phyloP scores from a whole-genome alignment of 202 grass and related monocot genomes.

The Schoenoplectus tabernaemontani region DNA sequence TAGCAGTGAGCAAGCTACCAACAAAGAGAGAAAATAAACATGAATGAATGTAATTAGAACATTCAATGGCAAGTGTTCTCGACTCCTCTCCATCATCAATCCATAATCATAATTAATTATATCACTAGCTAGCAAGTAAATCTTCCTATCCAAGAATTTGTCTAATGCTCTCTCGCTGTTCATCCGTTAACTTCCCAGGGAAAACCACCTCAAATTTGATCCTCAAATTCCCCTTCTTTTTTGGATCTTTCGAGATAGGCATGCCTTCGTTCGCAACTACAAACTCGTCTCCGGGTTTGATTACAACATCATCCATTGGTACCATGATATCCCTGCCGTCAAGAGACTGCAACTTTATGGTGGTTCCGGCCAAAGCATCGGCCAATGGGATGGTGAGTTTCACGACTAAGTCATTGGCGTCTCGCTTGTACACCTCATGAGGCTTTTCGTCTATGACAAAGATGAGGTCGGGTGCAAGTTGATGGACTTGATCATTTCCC shows the following conservation, averaged over 20 bases:
- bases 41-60: not conserved
- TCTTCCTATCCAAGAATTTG: slow-evolving; percentile 18
- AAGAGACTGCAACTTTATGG: slow-evolving; percentile 42
- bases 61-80: not conserved
- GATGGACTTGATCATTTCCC: slow-evolving; percentile 38
- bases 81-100: not conserved
- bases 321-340: slow-evolving; percentile 47
- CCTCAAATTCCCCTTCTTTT: slow-evolving; percentile 43
- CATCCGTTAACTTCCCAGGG: slow-evolving; percentile 28
- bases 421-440: slow-evolving; percentile 51
- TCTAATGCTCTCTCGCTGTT: slow-evolving; percentile 28
- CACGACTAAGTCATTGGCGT: slow-evolving; percentile 48
- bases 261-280: slow-evolving; percentile 58
- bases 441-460: slow-evolving; percentile 80
- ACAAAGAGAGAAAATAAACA: not conserved
- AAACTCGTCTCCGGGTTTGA: slow-evolving; percentile 39
- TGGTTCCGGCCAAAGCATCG: slow-evolving; percentile 52
- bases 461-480: slow-evolving; percentile 37
- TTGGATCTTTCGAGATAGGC: slow-evolving; percentile 54
- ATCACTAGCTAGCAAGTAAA: not conserved
- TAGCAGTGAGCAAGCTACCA: not conserved
- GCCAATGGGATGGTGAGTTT: slow-evolving; percentile 30
- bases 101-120: not conserved
- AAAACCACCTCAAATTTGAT: slow-evolving; percentile 48
- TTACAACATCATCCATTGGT: slow-evolving; percentile 34